Evolutionary conservation across 306 rosid genomes (phyloP).

Genomic region (Ammopiptanthus mongolicus): DNA sequence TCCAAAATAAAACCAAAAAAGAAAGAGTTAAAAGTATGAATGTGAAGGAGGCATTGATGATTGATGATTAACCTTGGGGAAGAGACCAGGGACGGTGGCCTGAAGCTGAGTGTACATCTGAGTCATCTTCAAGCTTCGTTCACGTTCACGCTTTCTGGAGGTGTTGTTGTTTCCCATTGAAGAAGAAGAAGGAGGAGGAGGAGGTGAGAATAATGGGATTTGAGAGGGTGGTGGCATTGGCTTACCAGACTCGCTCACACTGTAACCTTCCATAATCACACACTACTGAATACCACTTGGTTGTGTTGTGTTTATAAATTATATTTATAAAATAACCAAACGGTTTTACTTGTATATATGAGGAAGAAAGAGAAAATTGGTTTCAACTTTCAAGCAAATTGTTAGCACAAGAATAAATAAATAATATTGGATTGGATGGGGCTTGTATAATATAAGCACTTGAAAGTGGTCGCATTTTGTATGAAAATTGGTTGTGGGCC

Average conservation of each 20-base stretch:
- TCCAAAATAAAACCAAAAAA: too few relatives aligned
- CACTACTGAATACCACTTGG: too few relatives aligned
- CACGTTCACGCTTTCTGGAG: slow-evolving; percentile 38
- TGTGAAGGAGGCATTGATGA: neutral
- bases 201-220: neutral
- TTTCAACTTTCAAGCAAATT: slow-evolving; percentile 5
- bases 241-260: neutral
- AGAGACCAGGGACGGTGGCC: slow-evolving; percentile 23
- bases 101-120: slow-evolving; percentile 30
- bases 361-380: neutral
- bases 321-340: slow-evolving; percentile 1
- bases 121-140: slow-evolving; percentile 28
- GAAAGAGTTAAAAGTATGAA: too few relatives aligned
- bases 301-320: neutral
- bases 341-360: neutral
- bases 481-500: neutral
- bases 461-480: neutral
- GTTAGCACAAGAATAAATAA: neutral
- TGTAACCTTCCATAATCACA: neutral
- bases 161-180: neutral
- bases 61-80: slow-evolving; percentile 7
- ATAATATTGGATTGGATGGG: too few relatives aligned
- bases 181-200: slow-evolving; percentile 4
- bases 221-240: neutral
- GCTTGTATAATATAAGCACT: neutral